These are phyloP conservation scores for Nemania sp. DNA, from an alignment of 2,329 filamentous ascomycete genomes.

Conservation along the genomic window DNA sequence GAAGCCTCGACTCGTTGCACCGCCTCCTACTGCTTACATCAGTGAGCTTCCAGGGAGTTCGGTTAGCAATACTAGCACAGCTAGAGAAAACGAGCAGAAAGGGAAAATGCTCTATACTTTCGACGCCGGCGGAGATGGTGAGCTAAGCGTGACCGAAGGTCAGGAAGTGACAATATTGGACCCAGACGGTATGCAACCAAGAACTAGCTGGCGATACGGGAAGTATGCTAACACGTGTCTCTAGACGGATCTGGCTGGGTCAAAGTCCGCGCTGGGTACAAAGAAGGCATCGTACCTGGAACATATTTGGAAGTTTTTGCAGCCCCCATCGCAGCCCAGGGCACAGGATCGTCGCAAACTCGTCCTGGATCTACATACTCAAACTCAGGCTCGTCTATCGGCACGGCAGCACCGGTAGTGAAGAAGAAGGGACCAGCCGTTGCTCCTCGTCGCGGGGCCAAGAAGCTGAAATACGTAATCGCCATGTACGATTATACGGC, in stretches of 20 bases:
- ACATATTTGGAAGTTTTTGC: constrained; percentile 75
- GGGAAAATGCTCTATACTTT: constrained; percentile 92
- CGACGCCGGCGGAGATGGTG: constrained; percentile 77
- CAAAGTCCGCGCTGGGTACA: constrained; percentile 73
- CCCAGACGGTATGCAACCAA: constrained; percentile 73
- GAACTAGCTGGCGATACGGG: not conserved
- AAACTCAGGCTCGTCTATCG: constrained; percentile 71
- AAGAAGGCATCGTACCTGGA: constrained; percentile 84
- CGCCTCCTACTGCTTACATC: constrained; percentile 81
- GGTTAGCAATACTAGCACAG: constrained; percentile 46
- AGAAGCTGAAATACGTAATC: constrained; percentile 92
- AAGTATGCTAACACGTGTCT: constrained; percentile 37
- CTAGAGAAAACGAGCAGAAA: constrained; percentile 57
- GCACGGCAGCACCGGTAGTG: constrained; percentile 43
- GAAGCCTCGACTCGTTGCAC: constrained; percentile 79
- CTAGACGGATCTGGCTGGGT: constrained; percentile 91
- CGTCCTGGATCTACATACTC: constrained; percentile 78
- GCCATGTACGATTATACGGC: constrained; percentile 91
- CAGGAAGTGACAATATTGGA: constrained; percentile 78
- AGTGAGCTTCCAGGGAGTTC: constrained; percentile 63
- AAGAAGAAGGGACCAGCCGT: constrained; percentile 94
- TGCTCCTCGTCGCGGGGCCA: constrained; percentile 85
- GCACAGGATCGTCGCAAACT: constrained; percentile 48
- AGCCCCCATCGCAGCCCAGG: constrained; percentile 49
- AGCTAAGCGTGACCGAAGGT: constrained; percentile 79